phyloP scores from a whole-genome alignment of 495 filamentous ascomycete genomes.

The Daldinia decipiens region DNA sequence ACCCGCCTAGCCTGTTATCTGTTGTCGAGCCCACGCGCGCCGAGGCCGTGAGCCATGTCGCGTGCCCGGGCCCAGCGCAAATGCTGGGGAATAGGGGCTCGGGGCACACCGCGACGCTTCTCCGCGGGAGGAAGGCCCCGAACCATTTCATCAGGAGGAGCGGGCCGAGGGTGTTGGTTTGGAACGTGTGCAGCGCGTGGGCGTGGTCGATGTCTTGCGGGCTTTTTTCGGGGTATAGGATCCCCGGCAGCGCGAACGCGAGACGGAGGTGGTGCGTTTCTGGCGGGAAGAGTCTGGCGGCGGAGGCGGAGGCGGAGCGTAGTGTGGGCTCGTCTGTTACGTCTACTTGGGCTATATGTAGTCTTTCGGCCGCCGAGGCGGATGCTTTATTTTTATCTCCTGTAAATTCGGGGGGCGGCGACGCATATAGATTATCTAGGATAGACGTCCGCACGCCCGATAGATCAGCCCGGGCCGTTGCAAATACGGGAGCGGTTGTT shows the following conservation, averaged over 20 bases:
- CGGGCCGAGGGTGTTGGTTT: conserved; percentile 77
- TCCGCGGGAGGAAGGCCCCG: conserved; percentile 68
- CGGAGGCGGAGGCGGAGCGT: conserved; percentile 52
- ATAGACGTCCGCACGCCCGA: conserved; percentile 62
- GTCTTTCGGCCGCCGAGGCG: conserved; percentile 27
- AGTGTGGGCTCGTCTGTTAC: conserved; percentile 62
- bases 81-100: neutral
- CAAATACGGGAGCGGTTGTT: conserved; percentile 74
- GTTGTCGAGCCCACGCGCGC: conserved; percentile 79
- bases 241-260: conserved; percentile 74
- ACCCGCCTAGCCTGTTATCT: conserved; percentile 76
- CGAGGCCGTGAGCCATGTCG: conserved; percentile 75
- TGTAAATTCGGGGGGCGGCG: conserved; percentile 37
- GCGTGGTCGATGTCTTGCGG: conserved; percentile 68
- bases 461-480: conserved; percentile 72
- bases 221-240: conserved; percentile 79
- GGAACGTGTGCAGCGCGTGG: conserved; percentile 68
- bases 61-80: conserved; percentile 39
- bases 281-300: conserved; percentile 59
- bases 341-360: conserved; percentile 47
- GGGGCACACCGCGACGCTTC: conserved; percentile 46
- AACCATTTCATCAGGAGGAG: conserved; percentile 82
- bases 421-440: conserved; percentile 60
- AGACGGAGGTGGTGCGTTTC: conserved; percentile 68
- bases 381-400: conserved; percentile 17